A percentile compares a stretch with the other conserved stretches of the same genome.
phyloP scores from a whole-genome alignment of 2,329 filamentous ascomycete genomes.

The Fusarium praegraminearum region DNA sequence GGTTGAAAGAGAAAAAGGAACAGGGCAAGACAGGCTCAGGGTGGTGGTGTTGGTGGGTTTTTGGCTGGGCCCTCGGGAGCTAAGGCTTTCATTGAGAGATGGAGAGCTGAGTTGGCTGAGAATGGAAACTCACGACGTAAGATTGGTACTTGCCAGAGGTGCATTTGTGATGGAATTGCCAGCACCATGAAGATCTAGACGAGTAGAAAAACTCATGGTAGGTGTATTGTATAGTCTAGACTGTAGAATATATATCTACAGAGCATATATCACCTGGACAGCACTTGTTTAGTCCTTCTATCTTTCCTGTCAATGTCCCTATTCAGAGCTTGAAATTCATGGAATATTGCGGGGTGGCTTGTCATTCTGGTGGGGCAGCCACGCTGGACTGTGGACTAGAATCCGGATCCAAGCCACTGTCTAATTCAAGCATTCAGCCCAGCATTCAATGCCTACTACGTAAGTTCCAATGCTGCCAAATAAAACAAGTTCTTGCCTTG shows the following conservation, averaged over 20 bases:
- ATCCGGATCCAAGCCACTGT: slow-evolving; percentile 9
- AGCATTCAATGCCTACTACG: background rate
- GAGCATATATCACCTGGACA: slow-evolving; percentile 9
- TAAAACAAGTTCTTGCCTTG: slow-evolving; percentile 29
- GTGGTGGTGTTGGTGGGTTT: slow-evolving; percentile 27
- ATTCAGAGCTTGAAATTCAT: slow-evolving; percentile 13
- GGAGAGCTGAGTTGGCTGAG: slow-evolving; percentile 28
- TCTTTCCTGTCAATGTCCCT: background rate
- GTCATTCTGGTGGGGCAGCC: slow-evolving; percentile 38
- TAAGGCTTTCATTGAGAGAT: slow-evolving; percentile 18
- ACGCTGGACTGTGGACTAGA: slow-evolving; percentile 16
- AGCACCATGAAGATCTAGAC: background rate
- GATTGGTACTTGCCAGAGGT: slow-evolving; percentile 13
- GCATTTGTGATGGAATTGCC: background rate
- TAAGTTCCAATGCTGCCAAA: slow-evolving; percentile 3
- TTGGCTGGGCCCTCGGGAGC: slow-evolving; percentile 23
- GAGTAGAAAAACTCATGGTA: background rate
- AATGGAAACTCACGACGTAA: slow-evolving; percentile 37
- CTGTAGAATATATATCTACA: background rate
- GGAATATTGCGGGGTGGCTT: slow-evolving; percentile 45
- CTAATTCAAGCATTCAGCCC: background rate
- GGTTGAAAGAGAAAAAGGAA: slow-evolving; percentile 25
- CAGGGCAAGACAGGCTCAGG: slow-evolving; percentile 25
- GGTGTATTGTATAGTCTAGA: background rate
- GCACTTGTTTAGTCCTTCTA: slow-evolving; percentile 19